A percentile compares a stretch with the other conserved stretches of the same genome.
Evolutionary conservation across 1,139 yeast genomes (phyloP).

Genomic region (Magnusiomyces sp.): DNA sequence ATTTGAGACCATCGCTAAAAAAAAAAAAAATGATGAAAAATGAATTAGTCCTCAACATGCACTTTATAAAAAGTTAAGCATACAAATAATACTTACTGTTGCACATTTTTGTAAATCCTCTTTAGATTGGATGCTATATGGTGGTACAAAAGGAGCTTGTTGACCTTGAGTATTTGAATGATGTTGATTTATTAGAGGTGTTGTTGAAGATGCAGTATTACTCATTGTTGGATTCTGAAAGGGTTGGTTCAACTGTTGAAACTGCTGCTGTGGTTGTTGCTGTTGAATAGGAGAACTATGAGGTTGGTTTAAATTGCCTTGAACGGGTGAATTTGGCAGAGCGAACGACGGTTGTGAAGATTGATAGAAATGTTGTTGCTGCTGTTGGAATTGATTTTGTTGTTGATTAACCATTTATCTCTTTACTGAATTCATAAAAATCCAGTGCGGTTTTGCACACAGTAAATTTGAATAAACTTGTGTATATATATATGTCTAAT

Average conservation of each 20-base stretch:
- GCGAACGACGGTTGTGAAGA: not conserved
- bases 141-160: not conserved
- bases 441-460: not conserved
- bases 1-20: not conserved
- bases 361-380: conserved; percentile 6
- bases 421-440: not conserved
- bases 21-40: not conserved
- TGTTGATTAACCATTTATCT: not conserved
- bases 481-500: not conserved
- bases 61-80: not conserved
- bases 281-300: not conserved
- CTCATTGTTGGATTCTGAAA: not conserved
- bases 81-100: not conserved
- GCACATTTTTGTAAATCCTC: not conserved
- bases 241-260: not conserved
- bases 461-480: not conserved
- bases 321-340: no score
- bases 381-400: conserved; percentile 2
- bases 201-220: not conserved
- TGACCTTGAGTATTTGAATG: not conserved
- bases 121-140: not conserved
- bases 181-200: not conserved
- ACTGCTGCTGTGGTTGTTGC: not conserved
- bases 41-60: not conserved
- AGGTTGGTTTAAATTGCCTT: no score